phyloP scores from a whole-genome alignment of 352 stramenopile species.

The Globisporangium spinosum region DNA sequence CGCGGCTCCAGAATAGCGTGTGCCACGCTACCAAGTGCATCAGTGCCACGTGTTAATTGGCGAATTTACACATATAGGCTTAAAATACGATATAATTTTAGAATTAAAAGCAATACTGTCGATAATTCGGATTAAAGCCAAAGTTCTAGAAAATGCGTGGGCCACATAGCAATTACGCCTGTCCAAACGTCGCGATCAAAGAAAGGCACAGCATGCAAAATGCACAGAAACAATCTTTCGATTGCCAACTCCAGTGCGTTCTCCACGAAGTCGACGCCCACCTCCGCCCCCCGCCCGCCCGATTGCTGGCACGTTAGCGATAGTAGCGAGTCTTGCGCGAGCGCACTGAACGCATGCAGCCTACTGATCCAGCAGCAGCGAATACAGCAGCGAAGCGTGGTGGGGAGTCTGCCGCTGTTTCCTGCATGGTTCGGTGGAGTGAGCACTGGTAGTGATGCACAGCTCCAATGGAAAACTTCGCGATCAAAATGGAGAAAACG shows the following conservation, averaged over 20 bases:
- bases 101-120: neutral
- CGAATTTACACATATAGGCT: neutral
- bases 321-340: neutral
- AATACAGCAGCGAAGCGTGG: neutral
- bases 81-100: neutral
- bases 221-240: neutral
- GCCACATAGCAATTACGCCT: neutral
- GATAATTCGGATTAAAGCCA: neutral
- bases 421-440: neutral
- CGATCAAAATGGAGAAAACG: too few species aligned
- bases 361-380: neutral
- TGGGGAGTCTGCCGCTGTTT: neutral
- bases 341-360: neutral
- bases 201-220: neutral
- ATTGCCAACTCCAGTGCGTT: too few species aligned
- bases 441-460: neutral
- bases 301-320: neutral
- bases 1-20: conserved; percentile 6
- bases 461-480: neutral
- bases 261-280: neutral
- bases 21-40: neutral
- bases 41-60: conserved; percentile 1
- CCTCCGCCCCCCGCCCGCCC: too few species aligned
- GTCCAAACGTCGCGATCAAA: neutral
- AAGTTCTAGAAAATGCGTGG: conserved; percentile 10